These are phyloP conservation scores for Agarophyton chilense DNA, from an alignment of 23 red algal species.

Conservation along the genomic window DNA sequence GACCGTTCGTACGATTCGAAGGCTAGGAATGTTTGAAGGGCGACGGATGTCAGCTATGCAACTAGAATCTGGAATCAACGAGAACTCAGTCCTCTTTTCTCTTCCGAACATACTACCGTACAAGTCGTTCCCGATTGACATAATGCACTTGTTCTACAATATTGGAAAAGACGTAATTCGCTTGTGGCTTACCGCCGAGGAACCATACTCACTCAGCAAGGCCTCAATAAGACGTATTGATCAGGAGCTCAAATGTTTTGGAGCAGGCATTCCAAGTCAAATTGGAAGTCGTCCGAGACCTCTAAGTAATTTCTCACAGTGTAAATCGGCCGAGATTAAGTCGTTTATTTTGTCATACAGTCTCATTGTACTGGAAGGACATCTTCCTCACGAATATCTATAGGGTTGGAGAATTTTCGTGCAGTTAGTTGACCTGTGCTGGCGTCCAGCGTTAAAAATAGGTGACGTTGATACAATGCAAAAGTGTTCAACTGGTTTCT, in stretches of 20 bases:
- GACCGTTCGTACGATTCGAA: no score
- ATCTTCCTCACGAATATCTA: background rate
- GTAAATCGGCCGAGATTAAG: no score
- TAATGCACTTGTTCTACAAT: conserved; percentile 26
- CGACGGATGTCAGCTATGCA: background rate
- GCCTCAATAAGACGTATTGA: no score
- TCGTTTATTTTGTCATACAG: background rate
- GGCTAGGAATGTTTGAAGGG: no score
- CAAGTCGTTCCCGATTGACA: background rate
- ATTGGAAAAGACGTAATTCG: background rate
- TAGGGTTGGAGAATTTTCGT: background rate
- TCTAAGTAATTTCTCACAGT: background rate
- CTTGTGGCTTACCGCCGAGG: background rate
- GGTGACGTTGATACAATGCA: background rate
- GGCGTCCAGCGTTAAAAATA: background rate
- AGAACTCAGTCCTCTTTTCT: no score
- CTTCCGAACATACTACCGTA: background rate
- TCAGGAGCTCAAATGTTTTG: background rate
- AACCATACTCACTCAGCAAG: background rate
- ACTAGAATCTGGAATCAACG: no score
- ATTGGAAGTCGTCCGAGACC: background rate
- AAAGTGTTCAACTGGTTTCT: background rate
- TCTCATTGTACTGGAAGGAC: background rate
- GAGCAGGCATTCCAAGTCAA: background rate
- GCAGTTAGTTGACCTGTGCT: background rate